These are phyloP conservation scores for Rhodomyrtus psidioides DNA, from an alignment of 441 rosid species.

Conservation along the genomic window DNA sequence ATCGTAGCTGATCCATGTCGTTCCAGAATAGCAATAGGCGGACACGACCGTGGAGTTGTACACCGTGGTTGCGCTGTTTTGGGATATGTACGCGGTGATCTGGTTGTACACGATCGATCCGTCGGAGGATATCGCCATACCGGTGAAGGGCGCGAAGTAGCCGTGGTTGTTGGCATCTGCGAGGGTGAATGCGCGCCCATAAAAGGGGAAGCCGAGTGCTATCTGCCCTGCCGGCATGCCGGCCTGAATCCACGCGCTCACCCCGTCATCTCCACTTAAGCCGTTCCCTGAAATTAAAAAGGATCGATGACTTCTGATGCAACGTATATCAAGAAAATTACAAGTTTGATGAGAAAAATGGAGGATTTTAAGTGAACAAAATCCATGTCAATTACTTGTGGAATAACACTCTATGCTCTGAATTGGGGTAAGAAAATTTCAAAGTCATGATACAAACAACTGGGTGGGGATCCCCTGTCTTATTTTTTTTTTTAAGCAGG, in stretches of 20 bases:
- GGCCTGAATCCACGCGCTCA: slow-evolving; percentile 30
- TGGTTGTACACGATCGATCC: slow-evolving; percentile 4
- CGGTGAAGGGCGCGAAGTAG: slow-evolving; percentile 28
- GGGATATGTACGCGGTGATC: slow-evolving; percentile 12
- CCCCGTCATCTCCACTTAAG: slow-evolving; percentile 32
- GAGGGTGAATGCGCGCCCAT: slow-evolving; percentile 36
- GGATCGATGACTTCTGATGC: neutral
- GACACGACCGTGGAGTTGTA: slow-evolving; percentile 29
- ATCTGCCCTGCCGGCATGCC: slow-evolving; percentile 25
- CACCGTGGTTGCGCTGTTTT: slow-evolving; percentile 12
- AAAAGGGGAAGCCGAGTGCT: slow-evolving; percentile 10
- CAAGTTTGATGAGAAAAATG: neutral
- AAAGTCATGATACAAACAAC: neutral
- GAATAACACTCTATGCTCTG: neutral
- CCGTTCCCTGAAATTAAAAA: neutral
- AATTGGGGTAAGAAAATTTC: neutral
- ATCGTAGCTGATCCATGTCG: slow-evolving; percentile 52
- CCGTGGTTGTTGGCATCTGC: slow-evolving; percentile 22
- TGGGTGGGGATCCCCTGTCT: no score
- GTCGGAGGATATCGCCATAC: slow-evolving; percentile 7
- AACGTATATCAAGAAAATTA: neutral
- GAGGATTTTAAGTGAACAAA: neutral
- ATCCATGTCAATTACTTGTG: neutral
- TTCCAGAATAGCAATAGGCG: slow-evolving; percentile 30
- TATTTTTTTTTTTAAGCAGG: no score